A percentile compares a stretch with the other conserved stretches of the same genome.
Conservation (phyloP, 1,284 basidiomycete species). For the Meira miltonrushii region DNA sequence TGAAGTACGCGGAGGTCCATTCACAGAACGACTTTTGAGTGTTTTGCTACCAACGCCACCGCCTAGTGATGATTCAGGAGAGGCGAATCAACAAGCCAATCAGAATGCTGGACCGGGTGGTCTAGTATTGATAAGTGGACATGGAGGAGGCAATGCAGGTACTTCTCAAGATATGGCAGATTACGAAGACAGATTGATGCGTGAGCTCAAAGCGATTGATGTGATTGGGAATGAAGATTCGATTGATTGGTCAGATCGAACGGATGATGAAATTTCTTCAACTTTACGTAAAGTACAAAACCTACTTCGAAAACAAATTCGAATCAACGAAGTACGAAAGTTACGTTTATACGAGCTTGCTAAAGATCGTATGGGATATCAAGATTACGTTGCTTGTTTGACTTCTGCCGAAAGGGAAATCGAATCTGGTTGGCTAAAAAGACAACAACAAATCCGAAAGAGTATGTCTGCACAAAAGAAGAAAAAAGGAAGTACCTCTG, state of each 20-base stretch:
- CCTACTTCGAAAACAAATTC: conserved; percentile 70
- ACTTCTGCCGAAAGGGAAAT: conserved; percentile 49
- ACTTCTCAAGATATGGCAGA: conserved; percentile 55
- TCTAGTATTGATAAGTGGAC: neutral
- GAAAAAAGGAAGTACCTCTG: conserved; percentile 33
- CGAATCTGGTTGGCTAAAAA: conserved; percentile 46
- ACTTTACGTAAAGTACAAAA: conserved; percentile 81
- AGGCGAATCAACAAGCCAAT: too few relatives aligned
- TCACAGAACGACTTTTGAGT: conserved; percentile 38
- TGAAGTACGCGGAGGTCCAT: conserved; percentile 39
- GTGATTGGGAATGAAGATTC: conserved; percentile 51
- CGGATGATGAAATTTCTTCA: conserved; percentile 83
- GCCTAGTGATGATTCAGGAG: too few relatives aligned
- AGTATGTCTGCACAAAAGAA: conserved; percentile 41
- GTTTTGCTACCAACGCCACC: conserved; percentile 24
- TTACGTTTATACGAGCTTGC: conserved; percentile 69
- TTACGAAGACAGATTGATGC: conserved; percentile 58
- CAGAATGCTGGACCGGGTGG: too few relatives aligned
- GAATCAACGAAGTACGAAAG: conserved; percentile 77
- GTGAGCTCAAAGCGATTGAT: conserved; percentile 58
- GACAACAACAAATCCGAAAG: conserved; percentile 41
- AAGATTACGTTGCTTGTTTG: conserved; percentile 53
- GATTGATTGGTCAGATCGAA: conserved; percentile 29
- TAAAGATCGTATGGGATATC: conserved; percentile 79
- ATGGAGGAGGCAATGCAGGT: neutral